Evolutionary conservation across 352 stramenopile species (phyloP), one percentile per base, ranked within the genome.

Genomic region (Phytopythium oedochilum): DNA sequence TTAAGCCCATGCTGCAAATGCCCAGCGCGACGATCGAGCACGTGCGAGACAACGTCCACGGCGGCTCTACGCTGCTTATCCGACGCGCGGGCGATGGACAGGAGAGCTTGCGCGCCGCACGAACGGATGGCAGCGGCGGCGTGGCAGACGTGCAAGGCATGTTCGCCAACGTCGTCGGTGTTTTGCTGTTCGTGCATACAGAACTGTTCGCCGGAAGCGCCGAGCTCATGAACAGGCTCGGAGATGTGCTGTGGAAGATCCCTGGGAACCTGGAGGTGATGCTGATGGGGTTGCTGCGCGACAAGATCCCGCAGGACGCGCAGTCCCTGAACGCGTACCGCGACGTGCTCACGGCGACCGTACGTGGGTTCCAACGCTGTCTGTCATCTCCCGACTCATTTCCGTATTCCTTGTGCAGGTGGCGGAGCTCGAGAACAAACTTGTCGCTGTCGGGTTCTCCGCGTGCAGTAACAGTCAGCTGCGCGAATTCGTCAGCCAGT

Each of bases 231-330:
- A 57, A 67, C 17, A 67, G 61, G 34, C 64, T 86, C 25, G 64
- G 66, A 20, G 76, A 75, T 15, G 64, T 83, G 6, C 57, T 92
- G 39, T 92, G 81, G 78, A 92, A 84, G 42, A 78, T 81, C 38
- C 81, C 81, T 20, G 78, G 78, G 7, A 86, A 87, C 54, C 60
- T 92, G 9, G 81, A 92, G 53, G 70, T 73, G 5, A 73, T 87
- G 45, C 60, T 92, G 34, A 73, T 85, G 49, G 71, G 71, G 31
- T 32, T 86, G 26, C 53, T 92, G 4, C 76, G 88, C 34, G 73
- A 87, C 43, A 83, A 79, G 32, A 89, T 92, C 31, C 81, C 81
- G 0, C 78, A 88, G 48, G 78, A 89, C 49, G 60, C 71, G 29
- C 59, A 65, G 3, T 64, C 71, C 5, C 65, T 89, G 20, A 68